A percentile compares a stretch with the other conserved stretches of the same genome.
Evolutionary conservation across 2,329 filamentous ascomycete genomes (phyloP).

Genomic region (Alternaria sp.): DNA sequence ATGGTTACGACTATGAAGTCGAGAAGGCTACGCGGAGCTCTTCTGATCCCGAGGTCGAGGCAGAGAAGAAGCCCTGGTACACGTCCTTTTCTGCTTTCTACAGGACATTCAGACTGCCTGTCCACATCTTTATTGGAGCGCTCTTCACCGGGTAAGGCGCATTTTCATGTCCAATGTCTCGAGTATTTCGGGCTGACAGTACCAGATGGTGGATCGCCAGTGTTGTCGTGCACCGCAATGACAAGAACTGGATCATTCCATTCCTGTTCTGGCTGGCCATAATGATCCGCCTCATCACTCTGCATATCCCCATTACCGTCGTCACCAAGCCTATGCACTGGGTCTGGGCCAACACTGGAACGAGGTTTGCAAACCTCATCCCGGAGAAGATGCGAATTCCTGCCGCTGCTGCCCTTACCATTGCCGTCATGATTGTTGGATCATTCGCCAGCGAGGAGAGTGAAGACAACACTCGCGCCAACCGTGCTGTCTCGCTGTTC

Average conservation of each 20-base stretch:
- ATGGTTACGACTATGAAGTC: constrained; percentile 47
- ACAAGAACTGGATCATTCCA: constrained; percentile 82
- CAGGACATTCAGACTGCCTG: constrained; percentile 55
- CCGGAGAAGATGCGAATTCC: constrained; percentile 72
- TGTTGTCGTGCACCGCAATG: constrained; percentile 73
- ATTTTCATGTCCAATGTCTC: constrained; percentile 11
- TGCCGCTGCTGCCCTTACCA: constrained; percentile 68
- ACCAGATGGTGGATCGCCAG: constrained; percentile 77
- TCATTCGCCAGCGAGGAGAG: constrained; percentile 76
- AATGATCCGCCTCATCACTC: constrained; percentile 75
- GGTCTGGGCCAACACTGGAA: constrained; percentile 72
- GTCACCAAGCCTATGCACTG: constrained; percentile 72
- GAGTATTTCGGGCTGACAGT: constrained; percentile 30
- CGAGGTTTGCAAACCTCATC: constrained; percentile 66
- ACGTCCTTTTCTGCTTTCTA: constrained; percentile 27
- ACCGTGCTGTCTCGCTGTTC: constrained; percentile 82
- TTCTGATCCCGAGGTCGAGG: constrained; percentile 31
- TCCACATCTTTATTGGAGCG: constrained; percentile 55
- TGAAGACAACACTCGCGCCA: constrained; percentile 77
- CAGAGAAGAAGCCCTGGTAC: constrained; percentile 32
- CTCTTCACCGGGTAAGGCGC: constrained; percentile 62
- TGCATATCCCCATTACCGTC: constrained; percentile 73
- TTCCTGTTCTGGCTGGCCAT: constrained; percentile 83
- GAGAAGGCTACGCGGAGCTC: constrained; percentile 53
- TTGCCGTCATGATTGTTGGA: constrained; percentile 78